These are phyloP conservation scores for Scutellaria barbata DNA, from an alignment of 257 asterid species.

Conservation along the genomic window DNA sequence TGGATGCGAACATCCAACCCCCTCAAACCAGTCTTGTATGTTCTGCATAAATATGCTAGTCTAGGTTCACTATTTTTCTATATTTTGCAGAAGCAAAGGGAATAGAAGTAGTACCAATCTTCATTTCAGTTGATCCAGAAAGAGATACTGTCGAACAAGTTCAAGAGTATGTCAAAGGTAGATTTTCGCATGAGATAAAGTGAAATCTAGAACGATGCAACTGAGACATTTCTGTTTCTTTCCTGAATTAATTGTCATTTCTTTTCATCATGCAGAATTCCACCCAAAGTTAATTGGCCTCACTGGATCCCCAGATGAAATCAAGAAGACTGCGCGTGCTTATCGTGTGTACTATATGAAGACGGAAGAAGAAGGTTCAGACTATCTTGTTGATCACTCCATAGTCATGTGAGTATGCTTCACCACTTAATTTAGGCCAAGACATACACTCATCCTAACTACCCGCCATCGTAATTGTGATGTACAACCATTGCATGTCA, in stretches of 20 bases:
- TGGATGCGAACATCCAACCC: no score
- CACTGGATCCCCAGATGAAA: slow-evolving; percentile 75
- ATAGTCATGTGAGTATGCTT: slow-evolving; percentile 77
- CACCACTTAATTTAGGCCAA: slow-evolving; percentile 1
- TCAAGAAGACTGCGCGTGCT: slow-evolving; percentile 87
- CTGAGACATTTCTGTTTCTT: background rate
- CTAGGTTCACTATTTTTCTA: slow-evolving; percentile 25
- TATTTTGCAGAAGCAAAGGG: slow-evolving; percentile 68
- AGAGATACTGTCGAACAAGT: slow-evolving; percentile 94
- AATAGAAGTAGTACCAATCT: slow-evolving; percentile 77
- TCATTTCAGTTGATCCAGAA: slow-evolving; percentile 96
- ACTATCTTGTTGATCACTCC: slow-evolving; percentile 96
- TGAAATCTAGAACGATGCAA: slow-evolving; percentile 11
- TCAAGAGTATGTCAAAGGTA: slow-evolving; percentile 87
- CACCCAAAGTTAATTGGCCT: slow-evolving; percentile 90
- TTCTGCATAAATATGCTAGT: background rate
- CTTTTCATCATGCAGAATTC: slow-evolving; percentile 58
- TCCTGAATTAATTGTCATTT: slow-evolving; percentile 15
- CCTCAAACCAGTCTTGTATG: background rate
- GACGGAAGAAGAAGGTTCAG: slow-evolving; percentile 94
- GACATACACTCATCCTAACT: background rate
- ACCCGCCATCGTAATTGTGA: background rate
- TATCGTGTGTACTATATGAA: slow-evolving; percentile 96
- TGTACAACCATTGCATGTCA: slow-evolving; percentile 1
- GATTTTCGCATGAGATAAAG: slow-evolving; percentile 13